These are phyloP conservation scores for Dicorynia guianensis DNA, from an alignment of 306 rosid genomes.

Conservation along the genomic window DNA sequence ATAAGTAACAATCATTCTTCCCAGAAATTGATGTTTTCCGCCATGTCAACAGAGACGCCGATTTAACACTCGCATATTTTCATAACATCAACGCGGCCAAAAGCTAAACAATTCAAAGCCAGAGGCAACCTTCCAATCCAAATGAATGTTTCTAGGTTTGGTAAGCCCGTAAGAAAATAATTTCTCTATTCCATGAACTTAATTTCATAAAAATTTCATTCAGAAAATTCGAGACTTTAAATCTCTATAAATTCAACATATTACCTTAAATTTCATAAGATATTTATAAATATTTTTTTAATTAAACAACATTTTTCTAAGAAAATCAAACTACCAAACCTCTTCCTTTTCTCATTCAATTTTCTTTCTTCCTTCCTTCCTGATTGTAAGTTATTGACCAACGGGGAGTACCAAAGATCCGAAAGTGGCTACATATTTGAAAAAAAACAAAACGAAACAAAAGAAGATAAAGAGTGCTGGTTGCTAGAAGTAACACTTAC, in stretches of 20 bases:
- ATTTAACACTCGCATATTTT: background rate
- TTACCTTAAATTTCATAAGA: too few relatives aligned
- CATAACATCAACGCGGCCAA: background rate
- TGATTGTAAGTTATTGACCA: background rate
- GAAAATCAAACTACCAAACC: too few relatives aligned
- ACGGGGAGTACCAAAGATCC: background rate
- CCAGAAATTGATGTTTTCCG: background rate
- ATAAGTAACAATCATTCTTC: background rate
- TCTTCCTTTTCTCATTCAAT: background rate
- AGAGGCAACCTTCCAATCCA: background rate
- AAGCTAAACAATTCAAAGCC: background rate
- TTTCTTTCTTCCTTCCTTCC: background rate
- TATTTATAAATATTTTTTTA: too few relatives aligned
- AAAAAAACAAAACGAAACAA: too few relatives aligned
- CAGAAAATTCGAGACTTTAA: too few relatives aligned
- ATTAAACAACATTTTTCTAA: too few relatives aligned
- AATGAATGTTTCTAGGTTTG: background rate
- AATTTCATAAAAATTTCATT: too few relatives aligned
- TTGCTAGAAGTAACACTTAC: background rate
- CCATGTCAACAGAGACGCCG: background rate
- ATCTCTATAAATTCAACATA: too few relatives aligned
- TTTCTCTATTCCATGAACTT: too few relatives aligned
- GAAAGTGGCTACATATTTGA: too few relatives aligned
- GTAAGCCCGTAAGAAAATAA: too few relatives aligned
- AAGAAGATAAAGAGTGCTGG: background rate